Conservation (phyloP, 1,139 yeast species). For the Hyphopichia burtonii region DNA sequence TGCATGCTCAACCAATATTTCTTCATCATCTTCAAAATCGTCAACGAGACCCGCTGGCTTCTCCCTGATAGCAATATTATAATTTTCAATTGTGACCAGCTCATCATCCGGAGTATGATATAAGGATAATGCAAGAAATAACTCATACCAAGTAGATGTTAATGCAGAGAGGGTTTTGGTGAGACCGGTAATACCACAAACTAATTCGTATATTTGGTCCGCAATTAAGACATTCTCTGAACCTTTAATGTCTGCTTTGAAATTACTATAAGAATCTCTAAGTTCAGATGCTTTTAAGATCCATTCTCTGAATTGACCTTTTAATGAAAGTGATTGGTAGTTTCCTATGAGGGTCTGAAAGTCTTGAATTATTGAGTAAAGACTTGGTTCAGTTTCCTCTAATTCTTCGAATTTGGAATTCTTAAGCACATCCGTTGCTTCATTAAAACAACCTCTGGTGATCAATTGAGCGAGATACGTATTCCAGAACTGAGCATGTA, state of each 20-base stretch:
- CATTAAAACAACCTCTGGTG: constrained; percentile 61
- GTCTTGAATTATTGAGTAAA: constrained; percentile 47
- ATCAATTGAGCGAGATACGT: constrained; percentile 54
- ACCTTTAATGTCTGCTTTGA: constrained; percentile 19
- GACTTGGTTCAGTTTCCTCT: constrained; percentile 22
- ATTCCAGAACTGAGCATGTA: constrained; percentile 64
- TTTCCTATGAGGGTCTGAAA: constrained; percentile 37
- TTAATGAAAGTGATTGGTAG: constrained; percentile 42
- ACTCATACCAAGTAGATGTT: constrained; percentile 70
- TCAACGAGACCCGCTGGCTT: constrained; percentile 27
- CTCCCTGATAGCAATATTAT: constrained; percentile 29
- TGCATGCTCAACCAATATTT: constrained; percentile 48
- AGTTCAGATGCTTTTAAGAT: constrained; percentile 50
- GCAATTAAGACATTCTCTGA: constrained; percentile 24
- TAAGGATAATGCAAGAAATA: constrained; percentile 57
- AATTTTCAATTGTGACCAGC: constrained; percentile 32
- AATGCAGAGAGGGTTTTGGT: constrained; percentile 47
- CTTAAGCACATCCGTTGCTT: constrained; percentile 49
- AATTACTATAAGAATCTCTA: constrained; percentile 38
- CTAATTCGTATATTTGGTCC: constrained; percentile 42
- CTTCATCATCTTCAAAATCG: constrained; percentile 25
- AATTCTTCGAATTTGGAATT: constrained; percentile 43
- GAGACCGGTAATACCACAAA: constrained; percentile 53
- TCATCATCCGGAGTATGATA: constrained; percentile 55
- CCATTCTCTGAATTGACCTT: constrained; percentile 49